Conservation (phyloP, 2,329 filamentous ascomycete species). For the Exophiala mesophila region DNA sequence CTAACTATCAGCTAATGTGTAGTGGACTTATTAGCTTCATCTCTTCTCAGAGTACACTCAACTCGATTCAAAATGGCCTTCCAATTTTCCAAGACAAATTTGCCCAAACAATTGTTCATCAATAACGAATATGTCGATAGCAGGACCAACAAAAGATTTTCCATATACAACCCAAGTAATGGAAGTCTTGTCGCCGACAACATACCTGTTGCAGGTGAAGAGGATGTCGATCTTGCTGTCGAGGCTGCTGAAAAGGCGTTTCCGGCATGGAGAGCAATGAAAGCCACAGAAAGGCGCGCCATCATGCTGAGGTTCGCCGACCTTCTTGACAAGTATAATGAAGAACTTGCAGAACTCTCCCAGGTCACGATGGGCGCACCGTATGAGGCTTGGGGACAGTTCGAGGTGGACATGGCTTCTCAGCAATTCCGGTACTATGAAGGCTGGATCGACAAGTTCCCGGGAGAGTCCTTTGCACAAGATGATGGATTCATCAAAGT, state of each 20-base stretch:
- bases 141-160: not conserved
- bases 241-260: not conserved
- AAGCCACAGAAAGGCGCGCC: not conserved
- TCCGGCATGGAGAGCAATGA: not conserved
- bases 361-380: not conserved
- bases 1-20: too few relatives aligned
- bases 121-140: constrained; percentile 14
- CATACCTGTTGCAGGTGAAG: not conserved
- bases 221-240: not conserved
- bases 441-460: constrained; percentile 20
- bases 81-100: too few relatives aligned
- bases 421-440: constrained; percentile 37
- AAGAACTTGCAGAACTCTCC: not conserved
- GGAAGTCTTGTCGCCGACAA: not conserved
- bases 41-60: too few relatives aligned
- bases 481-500: constrained; percentile 26
- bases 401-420: not conserved
- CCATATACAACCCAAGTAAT: not conserved
- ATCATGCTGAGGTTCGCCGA: not conserved
- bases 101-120: constrained; percentile 9
- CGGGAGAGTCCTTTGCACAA: constrained; percentile 20
- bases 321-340: not conserved
- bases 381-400: too few relatives aligned
- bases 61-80: too few relatives aligned
- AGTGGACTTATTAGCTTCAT: too few relatives aligned